Conservation (phyloP, 2,329 filamentous ascomycete genomes). For the Cyanodermella asteris region DNA sequence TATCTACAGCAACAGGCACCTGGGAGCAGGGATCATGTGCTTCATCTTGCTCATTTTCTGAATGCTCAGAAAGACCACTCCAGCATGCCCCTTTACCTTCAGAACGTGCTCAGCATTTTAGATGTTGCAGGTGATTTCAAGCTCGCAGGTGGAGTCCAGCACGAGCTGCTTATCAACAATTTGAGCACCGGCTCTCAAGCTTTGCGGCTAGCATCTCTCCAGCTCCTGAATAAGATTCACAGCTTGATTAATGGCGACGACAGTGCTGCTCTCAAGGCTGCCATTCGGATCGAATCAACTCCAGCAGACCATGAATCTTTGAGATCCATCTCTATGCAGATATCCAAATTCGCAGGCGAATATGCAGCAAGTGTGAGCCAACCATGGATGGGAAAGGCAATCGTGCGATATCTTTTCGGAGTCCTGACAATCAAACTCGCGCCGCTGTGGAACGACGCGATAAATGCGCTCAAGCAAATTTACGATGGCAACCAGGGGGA, state of each 20-base stretch:
- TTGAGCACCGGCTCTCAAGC: slow-evolving; percentile 54
- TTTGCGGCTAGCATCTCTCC: slow-evolving; percentile 50
- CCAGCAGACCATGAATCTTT: slow-evolving; percentile 55
- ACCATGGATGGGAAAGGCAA: slow-evolving; percentile 45
- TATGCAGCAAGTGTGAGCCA: slow-evolving; percentile 39
- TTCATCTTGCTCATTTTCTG: too few relatives aligned
- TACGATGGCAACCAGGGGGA: slow-evolving; percentile 50
- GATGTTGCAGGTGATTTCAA: too few relatives aligned
- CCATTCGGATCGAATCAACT: slow-evolving; percentile 61
- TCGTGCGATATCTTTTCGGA: slow-evolving; percentile 72
- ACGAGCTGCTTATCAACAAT: slow-evolving; percentile 45
- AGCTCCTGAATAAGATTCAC: slow-evolving; percentile 44
- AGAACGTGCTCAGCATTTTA: too few relatives aligned
- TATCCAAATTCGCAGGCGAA: slow-evolving; percentile 49
- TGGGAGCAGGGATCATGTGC: too few relatives aligned
- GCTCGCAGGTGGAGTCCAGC: too few relatives aligned
- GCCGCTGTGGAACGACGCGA: slow-evolving; percentile 70
- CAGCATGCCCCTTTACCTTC: too few relatives aligned
- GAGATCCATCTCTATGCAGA: slow-evolving; percentile 60
- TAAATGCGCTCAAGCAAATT: slow-evolving; percentile 53
- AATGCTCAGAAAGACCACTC: too few relatives aligned
- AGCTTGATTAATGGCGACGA: slow-evolving; percentile 25
- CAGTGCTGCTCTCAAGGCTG: slow-evolving; percentile 26
- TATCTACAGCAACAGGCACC: too few relatives aligned
- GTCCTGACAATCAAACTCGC: slow-evolving; percentile 68